Base-by-base conservation (phyloP, 306 rosid species). In the Cucurbita pepo region DNA sequence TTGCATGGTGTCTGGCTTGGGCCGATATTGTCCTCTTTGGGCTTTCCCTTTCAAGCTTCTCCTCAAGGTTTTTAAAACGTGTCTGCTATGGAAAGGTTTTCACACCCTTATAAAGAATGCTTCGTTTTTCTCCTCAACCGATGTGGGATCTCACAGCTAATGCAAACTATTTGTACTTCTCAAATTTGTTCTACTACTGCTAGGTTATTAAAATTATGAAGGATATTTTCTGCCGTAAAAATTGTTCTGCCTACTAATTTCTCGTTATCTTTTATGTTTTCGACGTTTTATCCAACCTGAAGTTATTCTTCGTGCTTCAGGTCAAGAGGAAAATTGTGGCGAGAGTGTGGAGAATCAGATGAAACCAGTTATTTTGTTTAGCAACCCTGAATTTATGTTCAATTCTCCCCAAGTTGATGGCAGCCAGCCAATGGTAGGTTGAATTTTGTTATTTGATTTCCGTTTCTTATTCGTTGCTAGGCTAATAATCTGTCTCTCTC, bases 341-440 rank as follows among this genome's bases (percentile, higher is more conserved):
- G 77, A 79, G 78, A 73, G 77, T 70, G 79, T 72, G 37, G 84
- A 83, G 72, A 78, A 77, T 70, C 78, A 78, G 77, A 77, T 77
- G 84, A 87, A 87, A 79, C 85, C 87, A 4, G 62, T 71, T 71
- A 55, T 79, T 65, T 65, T 82, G 74, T 69, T 52, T 73, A 86
- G 82, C 54, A 83, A 72, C 70, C 59, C 85, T 37, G 87, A 85
- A 75, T 72, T 85, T 8, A 65, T 69, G 73, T 34, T 69, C 62
- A 81, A 77, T 76, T 78, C 75, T 65, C 69, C 87, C 38, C 85
- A 84, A 83, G 77, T 80, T 81, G 84, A 83, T 76, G 12, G 45
- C 53, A 79, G 63, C 75, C 69, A 61, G 71, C 50, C 82, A 59
- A 77, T 84, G 97, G 96, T 89, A 81, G 76, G 87, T 64, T 40